Evolutionary conservation across 306 rosid genomes (phyloP).

Genomic region (Purshia tridentata): DNA sequence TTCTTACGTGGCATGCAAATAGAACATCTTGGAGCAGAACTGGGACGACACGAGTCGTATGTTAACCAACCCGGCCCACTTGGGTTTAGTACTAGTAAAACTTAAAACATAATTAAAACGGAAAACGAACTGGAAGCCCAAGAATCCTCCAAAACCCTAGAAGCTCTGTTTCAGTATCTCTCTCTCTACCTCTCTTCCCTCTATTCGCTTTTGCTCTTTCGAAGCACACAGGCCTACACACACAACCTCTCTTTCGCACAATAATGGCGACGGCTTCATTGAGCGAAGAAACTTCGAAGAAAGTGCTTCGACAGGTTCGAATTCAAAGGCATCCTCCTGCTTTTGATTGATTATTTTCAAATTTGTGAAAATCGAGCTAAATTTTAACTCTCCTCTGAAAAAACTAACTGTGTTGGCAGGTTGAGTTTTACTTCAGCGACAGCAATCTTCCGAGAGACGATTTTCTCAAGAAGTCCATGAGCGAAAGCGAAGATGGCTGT

Average conservation of each 20-base stretch:
- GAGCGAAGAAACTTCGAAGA: slow-evolving; percentile 69
- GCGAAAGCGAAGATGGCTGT: slow-evolving; percentile 75
- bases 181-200: not conserved
- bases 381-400: not conserved
- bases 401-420: slow-evolving; percentile 35
- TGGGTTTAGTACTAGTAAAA: not conserved
- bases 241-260: not conserved
- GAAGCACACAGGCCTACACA: not conserved
- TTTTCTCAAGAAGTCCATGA: slow-evolving; percentile 56
- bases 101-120: not conserved
- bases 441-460: slow-evolving; percentile 82
- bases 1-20: not conserved
- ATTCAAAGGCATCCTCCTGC: not conserved
- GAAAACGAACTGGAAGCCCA: slow-evolving; percentile 1
- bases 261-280: slow-evolving; percentile 60
- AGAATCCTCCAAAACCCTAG: slow-evolving; percentile 43
- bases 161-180: not conserved
- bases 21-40: not conserved
- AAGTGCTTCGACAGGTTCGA: slow-evolving; percentile 76
- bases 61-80: slow-evolving; percentile 9
- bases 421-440: slow-evolving; percentile 90
- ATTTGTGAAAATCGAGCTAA: not conserved
- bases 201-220: not conserved
- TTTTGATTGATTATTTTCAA: not conserved
- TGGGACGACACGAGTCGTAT: not conserved